phyloP scores from a whole-genome alignment of 306 rosid species.

The Carpinus viminea region DNA sequence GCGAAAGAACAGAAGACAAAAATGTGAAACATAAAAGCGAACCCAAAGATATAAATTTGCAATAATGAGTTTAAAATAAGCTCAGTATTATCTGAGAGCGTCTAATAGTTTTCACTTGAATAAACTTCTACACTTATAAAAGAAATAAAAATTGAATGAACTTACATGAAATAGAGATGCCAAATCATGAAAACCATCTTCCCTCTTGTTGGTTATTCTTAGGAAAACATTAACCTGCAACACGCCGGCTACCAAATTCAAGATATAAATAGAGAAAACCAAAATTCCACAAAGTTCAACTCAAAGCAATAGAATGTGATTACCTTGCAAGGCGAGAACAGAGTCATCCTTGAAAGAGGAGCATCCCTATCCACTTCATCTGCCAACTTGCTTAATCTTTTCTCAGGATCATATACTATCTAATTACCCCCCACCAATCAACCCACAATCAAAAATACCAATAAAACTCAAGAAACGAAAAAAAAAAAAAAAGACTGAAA shows the following conservation, averaged over 20 bases:
- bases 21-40: not conserved
- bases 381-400: slow-evolving; percentile 78
- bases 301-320: slow-evolving; percentile 18
- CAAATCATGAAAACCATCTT: slow-evolving; percentile 97
- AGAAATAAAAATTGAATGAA: not conserved
- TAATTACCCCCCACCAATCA: slow-evolving; percentile 45
- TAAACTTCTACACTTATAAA: not conserved
- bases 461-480: slow-evolving; percentile 7
- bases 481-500: not conserved
- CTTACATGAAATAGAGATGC: slow-evolving; percentile 97
- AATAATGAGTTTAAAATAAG: not conserved
- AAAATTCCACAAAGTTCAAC: slow-evolving; percentile 14
- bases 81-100: not conserved
- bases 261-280: slow-evolving; percentile 16
- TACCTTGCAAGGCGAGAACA: slow-evolving; percentile 99
- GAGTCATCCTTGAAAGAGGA: slow-evolving; percentile 83
- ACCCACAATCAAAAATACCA: not conserved
- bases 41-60: not conserved
- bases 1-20: not conserved
- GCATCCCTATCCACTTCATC: slow-evolving; percentile 68
- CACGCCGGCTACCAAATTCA: slow-evolving; percentile 17
- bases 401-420: slow-evolving; percentile 80
- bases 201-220: slow-evolving; percentile 89
- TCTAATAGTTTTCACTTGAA: slow-evolving; percentile 2
- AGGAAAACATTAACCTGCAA: slow-evolving; percentile 78